Conservation (phyloP, 345 rosid species). For the Pistacia vera region DNA sequence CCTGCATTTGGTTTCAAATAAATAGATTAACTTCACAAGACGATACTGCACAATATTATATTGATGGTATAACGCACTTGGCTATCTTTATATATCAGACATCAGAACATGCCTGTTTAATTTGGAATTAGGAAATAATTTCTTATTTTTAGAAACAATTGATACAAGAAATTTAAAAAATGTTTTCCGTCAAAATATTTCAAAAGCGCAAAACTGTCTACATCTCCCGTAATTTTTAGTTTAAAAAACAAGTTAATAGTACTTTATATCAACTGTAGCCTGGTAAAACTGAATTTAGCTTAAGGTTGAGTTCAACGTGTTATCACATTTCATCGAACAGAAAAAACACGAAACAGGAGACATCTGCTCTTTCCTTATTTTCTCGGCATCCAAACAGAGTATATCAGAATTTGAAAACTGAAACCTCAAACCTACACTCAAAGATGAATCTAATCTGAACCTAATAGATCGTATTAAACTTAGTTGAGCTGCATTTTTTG, state of each 20-base stretch:
- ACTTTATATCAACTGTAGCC: too few relatives aligned
- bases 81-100: neutral
- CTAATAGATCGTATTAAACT: neutral
- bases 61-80: neutral
- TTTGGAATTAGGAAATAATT: too few relatives aligned
- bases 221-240: too few relatives aligned
- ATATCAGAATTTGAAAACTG: neutral
- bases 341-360: neutral
- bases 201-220: too few relatives aligned
- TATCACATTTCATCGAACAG: neutral
- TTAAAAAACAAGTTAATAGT: too few relatives aligned
- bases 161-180: too few relatives aligned
- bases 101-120: too few relatives aligned
- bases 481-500: neutral
- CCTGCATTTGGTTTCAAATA: conserved; percentile 54
- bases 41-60: neutral
- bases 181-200: too few relatives aligned
- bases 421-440: neutral
- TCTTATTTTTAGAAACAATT: too few relatives aligned
- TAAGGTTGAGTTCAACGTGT: neutral
- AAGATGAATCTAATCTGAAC: neutral
- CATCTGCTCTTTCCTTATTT: neutral
- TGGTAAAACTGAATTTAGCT: neutral
- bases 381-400: neutral
- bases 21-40: conserved; percentile 3